Evolutionary conservation across 805 yeast genomes (phyloP), one percentile per base, ranked within the genome.

Genomic region (Lachancea lanzarotensis): DNA sequence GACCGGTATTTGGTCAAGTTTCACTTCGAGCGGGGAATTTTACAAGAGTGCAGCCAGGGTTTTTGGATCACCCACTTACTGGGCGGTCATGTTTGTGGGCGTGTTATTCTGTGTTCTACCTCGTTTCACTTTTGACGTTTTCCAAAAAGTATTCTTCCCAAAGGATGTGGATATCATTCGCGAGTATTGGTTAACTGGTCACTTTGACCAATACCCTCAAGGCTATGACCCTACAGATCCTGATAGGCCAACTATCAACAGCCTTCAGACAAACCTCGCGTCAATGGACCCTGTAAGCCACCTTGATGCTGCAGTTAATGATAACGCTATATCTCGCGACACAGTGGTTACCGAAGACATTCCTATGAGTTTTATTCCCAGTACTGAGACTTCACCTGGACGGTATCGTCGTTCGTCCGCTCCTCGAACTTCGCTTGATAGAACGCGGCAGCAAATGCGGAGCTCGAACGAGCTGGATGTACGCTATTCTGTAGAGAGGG

Each of bases 171-270:
- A 84, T 54, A 80, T 85, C 50, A 73, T 85, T 44, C 68, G 93
- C 55, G 93, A 85, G 63, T 75, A 85, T 64, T 81, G 78, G 52
- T 63, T 64, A 20, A 69, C 73, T 44, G 93, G 93, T 38, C 84
- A 81, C 52, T 84, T 75, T 54, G 79, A 70, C 47, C 78, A 73
- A 31, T 84, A 80, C 58, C 89, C 89, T 10, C 66, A 60, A 10
- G 73, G 76, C 43, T 84, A 82, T 59, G 95, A 84, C 60, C 95
- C 95, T 36, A 84, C 95, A 2, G 90, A 84, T 63, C 87, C 90
- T 26, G 66, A 80, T 48, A 72, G 84, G 52, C 71, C 69, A 13
- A 73, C 72, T 48, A 67, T 82, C 26, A 69, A 78, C 34, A 67
- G 73, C 40, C 74, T 76, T 54, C 60, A 69, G 6, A 54, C 57